Conservation (phyloP, 129 eudicot species). For the Artemisia tridentata region DNA sequence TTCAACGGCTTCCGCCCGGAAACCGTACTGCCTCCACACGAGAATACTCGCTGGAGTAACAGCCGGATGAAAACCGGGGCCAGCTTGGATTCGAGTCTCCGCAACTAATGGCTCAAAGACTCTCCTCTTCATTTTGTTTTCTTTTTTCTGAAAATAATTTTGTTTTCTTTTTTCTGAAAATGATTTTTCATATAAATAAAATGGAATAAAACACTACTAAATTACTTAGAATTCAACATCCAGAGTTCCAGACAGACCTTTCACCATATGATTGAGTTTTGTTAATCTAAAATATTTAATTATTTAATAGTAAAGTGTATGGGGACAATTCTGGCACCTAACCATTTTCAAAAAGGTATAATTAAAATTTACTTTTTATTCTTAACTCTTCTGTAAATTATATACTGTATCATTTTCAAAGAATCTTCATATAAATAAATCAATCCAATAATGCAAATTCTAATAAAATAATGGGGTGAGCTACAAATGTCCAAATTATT, state of each 20-base stretch:
- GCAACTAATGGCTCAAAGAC: too few species aligned
- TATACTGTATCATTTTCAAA: conserved; percentile 51
- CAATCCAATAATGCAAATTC: conserved; percentile 41
- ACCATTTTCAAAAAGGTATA: conserved; percentile 4
- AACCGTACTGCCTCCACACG: too few species aligned
- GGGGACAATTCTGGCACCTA: conserved; percentile 44
- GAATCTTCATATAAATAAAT: conserved; percentile 51
- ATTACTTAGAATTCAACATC: conserved; percentile 4
- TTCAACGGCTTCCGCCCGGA: too few species aligned
- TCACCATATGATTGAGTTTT: conserved; percentile 41
- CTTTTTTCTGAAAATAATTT: too few species aligned
- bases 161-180: background rate
- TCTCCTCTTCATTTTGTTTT: too few species aligned
- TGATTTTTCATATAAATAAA: background rate
- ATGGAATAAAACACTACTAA: background rate
- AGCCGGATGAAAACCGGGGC: too few species aligned
- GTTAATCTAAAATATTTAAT: background rate
- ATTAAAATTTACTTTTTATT: conserved; percentile 14
- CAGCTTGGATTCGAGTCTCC: too few species aligned
- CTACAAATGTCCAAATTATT: conserved; percentile 35
- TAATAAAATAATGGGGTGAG: conserved; percentile 39
- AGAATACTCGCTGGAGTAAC: too few species aligned
- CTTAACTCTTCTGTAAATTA: conserved; percentile 45
- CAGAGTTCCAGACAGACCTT: conserved; percentile 25
- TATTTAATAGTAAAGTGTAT: background rate